Conservation (phyloP, 2,329 filamentous ascomycete species). For the Zasmidium citrigriseum region DNA sequence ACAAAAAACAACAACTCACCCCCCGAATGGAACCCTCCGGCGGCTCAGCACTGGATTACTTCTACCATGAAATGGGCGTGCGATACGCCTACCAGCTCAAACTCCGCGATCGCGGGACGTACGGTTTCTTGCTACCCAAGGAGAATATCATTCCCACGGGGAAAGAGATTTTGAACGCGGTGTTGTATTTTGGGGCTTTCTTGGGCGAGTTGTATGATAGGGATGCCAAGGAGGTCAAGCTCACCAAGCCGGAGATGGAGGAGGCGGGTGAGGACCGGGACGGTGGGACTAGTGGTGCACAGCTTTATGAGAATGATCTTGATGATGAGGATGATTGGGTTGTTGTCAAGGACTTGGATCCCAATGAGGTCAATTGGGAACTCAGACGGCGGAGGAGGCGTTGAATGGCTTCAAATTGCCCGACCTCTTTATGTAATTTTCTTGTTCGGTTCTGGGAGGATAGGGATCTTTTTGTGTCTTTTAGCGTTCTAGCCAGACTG, state of each 20-base stretch:
- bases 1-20: slow-evolving; percentile 38
- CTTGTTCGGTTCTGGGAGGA: background rate
- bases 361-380: slow-evolving; percentile 17
- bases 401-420: background rate
- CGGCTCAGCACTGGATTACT: slow-evolving; percentile 90
- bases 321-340: slow-evolving; percentile 17
- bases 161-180: slow-evolving; percentile 73
- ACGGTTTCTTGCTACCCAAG: slow-evolving; percentile 86
- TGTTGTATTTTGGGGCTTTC: slow-evolving; percentile 83
- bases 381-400: slow-evolving; percentile 20
- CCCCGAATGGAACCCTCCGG: slow-evolving; percentile 71
- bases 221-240: slow-evolving; percentile 10
- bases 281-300: background rate
- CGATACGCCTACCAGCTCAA: slow-evolving; percentile 93
- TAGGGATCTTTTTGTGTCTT: background rate
- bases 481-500: background rate
- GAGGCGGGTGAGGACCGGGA: too few species aligned
- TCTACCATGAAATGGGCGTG: slow-evolving; percentile 83
- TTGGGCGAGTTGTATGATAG: slow-evolving; percentile 54
- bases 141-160: slow-evolving; percentile 84
- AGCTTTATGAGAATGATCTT: slow-evolving; percentile 4
- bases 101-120: slow-evolving; percentile 86
- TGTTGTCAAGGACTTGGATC: slow-evolving; percentile 14
- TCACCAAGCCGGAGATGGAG: slow-evolving; percentile 10
- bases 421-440: background rate